Percentiles rank a stretch among this genome's conserved stretches.
These are phyloP conservation scores for Croton setiger DNA, from an alignment of 441 rosid species.

Conservation along the genomic window DNA sequence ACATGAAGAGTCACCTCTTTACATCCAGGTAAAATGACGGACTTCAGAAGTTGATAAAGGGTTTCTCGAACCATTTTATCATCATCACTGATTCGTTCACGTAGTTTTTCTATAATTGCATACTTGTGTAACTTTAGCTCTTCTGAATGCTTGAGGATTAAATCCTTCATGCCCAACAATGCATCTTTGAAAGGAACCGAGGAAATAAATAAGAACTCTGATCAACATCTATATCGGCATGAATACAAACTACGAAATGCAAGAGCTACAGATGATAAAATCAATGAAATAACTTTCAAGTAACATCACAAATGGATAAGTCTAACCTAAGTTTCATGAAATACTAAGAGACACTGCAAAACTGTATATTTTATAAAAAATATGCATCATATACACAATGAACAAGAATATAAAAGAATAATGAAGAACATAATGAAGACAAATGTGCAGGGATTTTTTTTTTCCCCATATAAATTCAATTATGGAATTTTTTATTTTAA, in stretches of 20 bases:
- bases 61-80: constrained; percentile 60
- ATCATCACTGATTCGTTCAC: constrained; percentile 65
- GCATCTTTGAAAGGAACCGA: constrained; percentile 51
- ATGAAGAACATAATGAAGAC: neutral
- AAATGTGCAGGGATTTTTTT: neutral
- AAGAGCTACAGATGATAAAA: neutral
- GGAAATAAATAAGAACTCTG: constrained; percentile 9
- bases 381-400: neutral
- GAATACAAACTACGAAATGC: neutral
- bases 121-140: constrained; percentile 59
- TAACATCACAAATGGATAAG: constrained; percentile 1
- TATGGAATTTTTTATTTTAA: too few species aligned
- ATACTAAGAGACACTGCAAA: neutral
- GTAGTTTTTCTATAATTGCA: constrained; percentile 57
- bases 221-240: constrained; percentile 10
- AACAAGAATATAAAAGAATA: neutral
- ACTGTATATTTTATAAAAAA: neutral
- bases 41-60: constrained; percentile 56
- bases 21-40: constrained; percentile 62
- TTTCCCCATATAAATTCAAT: too few species aligned
- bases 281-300: neutral
- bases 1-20: constrained; percentile 53
- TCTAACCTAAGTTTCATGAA: neutral
- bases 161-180: constrained; percentile 64
- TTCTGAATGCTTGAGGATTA: constrained; percentile 56